These are phyloP conservation scores for barley (Hordeum vulgare) DNA, from an alignment of 176 grass and related monocot genomes.

Conservation along the genomic window MorexV3_pseudomolecules_assembly NC_058520.1:63324726-63325225, in stretches of 20 bases:
- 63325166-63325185: constrained; percentile 80
- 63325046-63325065: not conserved
- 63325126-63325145: constrained; percentile 75
- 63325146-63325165: constrained; percentile 74
- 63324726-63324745: not conserved
- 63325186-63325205: constrained; percentile 91
- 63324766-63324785: not conserved
- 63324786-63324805: not conserved
- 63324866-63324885: not conserved
- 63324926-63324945: not conserved
- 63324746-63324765: not conserved
- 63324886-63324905: not conserved
- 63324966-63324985: not conserved
- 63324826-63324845: not conserved
- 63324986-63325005: not conserved
- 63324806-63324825: not conserved
- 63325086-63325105: constrained; percentile 18
- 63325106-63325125: constrained; percentile 67
- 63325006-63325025: not conserved
- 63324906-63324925: not conserved
- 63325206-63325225: constrained; percentile 97
- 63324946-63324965: not conserved
- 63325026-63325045: not conserved
- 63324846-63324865: not conserved
- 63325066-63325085: not conserved